Evolutionary conservation across 805 yeast species (phyloP), one percentile per base, ranked within the genome.

Genomic region (Pichia phayaonensis): DNA sequence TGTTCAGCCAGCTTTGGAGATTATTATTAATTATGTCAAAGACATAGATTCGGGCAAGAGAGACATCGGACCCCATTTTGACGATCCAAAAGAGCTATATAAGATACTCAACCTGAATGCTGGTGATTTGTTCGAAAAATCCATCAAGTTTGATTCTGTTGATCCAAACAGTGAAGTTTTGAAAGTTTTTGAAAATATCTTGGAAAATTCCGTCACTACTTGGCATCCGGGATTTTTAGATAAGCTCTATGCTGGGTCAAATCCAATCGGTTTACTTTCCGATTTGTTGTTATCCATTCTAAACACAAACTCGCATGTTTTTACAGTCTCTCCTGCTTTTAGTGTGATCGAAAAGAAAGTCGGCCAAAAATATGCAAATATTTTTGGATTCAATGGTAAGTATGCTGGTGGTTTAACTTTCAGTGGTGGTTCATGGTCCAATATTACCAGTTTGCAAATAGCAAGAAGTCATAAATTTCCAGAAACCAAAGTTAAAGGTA

Each of bases 201-300:
- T 87, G 54, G 67, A 76, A 45, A 76, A 82, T 59, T 84, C 92
- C 0, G 88, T 85, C 40, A 86, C 83, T 47, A 88, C 95, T 0
- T 88, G 95, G 95, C 85, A 84, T 61, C 84, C 87, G 0, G 95
- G 95, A 1, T 87, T 87, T 60, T 67, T 87, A 69, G 96, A 88
- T 62, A 87, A 87, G 64, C 70, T 87, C 50, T 87, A 87, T 58
- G 95, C 95, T 0, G 79, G 87, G n/a, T 86, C 87, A 26, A 87
- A 86, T 61, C 90, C 95, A 1, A 82, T 86, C 29, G 96, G 96
- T 8, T 79, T 87, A 7, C 74, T 87, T 7, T 74, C 87, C 2
- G 96, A 87, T 62, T 52, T 87, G 47, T 63, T 87, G 4, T 69
- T 87, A 48, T 79, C 88, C 31, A 68, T 83, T 11, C 69, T 87